These are phyloP conservation scores for Rhodomyrtus tomentosa DNA, from an alignment of 345 rosid species.

Conservation along the genomic window DNA sequence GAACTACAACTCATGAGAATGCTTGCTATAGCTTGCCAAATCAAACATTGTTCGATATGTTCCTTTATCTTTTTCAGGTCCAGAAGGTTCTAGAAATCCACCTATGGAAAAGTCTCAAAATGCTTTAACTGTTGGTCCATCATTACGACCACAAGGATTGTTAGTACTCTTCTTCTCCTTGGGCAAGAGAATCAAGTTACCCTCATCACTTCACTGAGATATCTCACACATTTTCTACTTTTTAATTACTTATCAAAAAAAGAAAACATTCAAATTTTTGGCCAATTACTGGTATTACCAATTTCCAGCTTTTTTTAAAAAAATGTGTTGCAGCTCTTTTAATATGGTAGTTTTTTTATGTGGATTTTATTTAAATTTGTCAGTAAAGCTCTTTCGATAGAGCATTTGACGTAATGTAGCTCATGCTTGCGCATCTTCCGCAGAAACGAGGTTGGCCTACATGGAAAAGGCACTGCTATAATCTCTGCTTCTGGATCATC, in stretches of 20 bases:
- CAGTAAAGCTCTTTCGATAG: background rate
- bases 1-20: background rate
- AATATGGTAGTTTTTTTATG: background rate
- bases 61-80: slow-evolving; percentile 31
- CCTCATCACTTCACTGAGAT: background rate
- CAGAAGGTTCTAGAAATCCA: slow-evolving; percentile 41
- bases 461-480: slow-evolving; percentile 56
- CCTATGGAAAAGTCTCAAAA: slow-evolving; percentile 44
- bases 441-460: slow-evolving; percentile 47
- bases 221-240: background rate
- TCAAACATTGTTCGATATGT: background rate
- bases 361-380: background rate
- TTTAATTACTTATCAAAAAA: background rate
- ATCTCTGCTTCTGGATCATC: slow-evolving; percentile 55
- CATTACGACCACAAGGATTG: slow-evolving; percentile 52
- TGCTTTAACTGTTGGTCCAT: slow-evolving; percentile 77
- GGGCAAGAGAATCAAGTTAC: background rate
- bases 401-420: background rate
- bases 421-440: background rate
- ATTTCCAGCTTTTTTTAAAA: background rate
- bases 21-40: background rate
- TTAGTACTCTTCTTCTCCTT: slow-evolving; percentile 17
- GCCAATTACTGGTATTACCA: background rate
- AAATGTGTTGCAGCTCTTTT: background rate
- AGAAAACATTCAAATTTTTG: background rate